Base-by-base conservation (phyloP, 2,329 filamentous ascomycete genomes). In the Canariomyces notabilis region DNA sequence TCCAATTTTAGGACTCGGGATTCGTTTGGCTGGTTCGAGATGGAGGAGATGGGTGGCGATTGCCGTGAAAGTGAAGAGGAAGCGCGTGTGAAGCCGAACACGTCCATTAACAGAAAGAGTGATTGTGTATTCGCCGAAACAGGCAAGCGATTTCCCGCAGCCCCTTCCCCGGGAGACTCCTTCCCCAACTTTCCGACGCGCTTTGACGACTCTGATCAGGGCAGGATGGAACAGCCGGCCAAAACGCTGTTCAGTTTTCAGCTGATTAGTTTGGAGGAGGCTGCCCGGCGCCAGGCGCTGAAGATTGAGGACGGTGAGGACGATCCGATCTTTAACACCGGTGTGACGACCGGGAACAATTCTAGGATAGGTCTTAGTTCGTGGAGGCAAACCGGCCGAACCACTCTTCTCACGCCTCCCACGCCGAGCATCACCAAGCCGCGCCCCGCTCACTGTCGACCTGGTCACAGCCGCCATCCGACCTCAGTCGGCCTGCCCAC, bases 191-290 rank as follows among this genome's bases (percentile, higher is more conserved):
- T 11, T 12, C 26, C 14, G 8, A 12, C 9, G 26, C 26, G 8
- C 9, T 8, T 4, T 29, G 26, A 9, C 7, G 14, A 8, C 26
- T 29, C 8, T 4, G 14, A 8, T 29, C 4, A 29, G 7, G 26
- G 9, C 9, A 29, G 7, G 4, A 29, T 4, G 8, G 9, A 8
- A 32, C 40, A 38, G 19, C 40, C 43, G 21, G 52, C 49, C 31
- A 20, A 57, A 46, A 29, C 58, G 52, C 44, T 61, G 50, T 64
- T 64, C 29, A 49, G 52, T 4, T 64, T 66, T 21, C 51, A 56
- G 1, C 44, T 67, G 23, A 63, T 67, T 12, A 54, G 58, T 3
- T 51, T 65, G 1, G 43, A 56, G 2, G 62, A 66, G 35, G 64
- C 64, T 3, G 62, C 57, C 7, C 56, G 53, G n/a, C 54, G 57